These are phyloP conservation scores for Trichoderma gamsii DNA, from an alignment of 495 filamentous ascomycete species.

Conservation along the genomic window DNA sequence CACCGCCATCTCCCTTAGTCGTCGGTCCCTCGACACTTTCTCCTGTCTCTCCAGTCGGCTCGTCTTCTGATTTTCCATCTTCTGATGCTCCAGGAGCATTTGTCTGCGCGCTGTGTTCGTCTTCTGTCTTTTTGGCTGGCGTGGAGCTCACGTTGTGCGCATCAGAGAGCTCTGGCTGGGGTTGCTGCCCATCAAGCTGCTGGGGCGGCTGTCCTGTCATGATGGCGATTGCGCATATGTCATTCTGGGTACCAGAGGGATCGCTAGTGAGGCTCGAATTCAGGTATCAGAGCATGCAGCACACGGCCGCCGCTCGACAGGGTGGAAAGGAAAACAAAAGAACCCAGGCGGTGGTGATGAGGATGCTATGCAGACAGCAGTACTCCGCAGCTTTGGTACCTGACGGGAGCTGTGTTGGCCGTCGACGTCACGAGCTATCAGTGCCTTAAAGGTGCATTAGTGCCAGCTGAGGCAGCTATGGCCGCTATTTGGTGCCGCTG, in stretches of 20 bases:
- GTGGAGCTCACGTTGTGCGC: neutral
- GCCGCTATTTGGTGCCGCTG: too few relatives aligned
- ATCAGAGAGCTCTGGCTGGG: neutral
- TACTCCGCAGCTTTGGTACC: slow-evolving; percentile 6
- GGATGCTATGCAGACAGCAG: neutral
- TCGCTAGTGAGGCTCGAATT: neutral
- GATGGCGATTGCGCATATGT: neutral
- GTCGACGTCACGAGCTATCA: neutral
- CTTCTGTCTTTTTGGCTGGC: neutral
- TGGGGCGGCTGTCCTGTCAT: slow-evolving; percentile 16
- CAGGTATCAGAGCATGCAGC: neutral
- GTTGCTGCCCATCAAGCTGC: slow-evolving; percentile 1
- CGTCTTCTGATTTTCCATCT: neutral
- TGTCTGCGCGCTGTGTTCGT: neutral
- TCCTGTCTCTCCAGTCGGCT: neutral
- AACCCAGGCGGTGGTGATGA: neutral
- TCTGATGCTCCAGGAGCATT: too few relatives aligned
- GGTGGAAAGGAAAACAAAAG: neutral
- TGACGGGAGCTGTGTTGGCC: neutral
- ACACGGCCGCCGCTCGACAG: neutral
- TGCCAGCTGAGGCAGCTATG: too few relatives aligned
- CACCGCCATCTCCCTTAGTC: slow-evolving; percentile 1
- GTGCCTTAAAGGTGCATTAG: too few relatives aligned
- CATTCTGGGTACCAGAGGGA: neutral
- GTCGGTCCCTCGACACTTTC: neutral